Conservation (phyloP, 306 rosid genomes). For the Luffa aegyptiaca region DNA sequence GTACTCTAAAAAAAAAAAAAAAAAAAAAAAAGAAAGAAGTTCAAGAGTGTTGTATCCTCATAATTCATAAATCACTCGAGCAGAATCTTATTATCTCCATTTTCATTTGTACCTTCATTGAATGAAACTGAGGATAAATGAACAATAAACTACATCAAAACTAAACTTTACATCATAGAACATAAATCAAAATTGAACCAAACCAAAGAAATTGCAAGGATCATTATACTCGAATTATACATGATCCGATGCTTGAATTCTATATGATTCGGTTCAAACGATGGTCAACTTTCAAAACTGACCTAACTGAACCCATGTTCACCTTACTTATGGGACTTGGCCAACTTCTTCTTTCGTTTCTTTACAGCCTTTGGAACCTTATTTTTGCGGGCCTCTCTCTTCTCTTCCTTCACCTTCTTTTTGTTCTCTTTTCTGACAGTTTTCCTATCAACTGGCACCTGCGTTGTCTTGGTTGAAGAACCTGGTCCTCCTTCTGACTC, state of each 20-base stretch:
- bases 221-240: not conserved
- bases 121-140: not conserved
- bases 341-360: constrained; percentile 66
- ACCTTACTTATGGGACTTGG: constrained; percentile 44
- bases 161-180: not conserved
- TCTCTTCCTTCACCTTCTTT: constrained; percentile 84
- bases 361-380: constrained; percentile 78
- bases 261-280: not conserved
- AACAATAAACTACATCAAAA: not conserved
- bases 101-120: not conserved
- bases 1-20: too few species aligned
- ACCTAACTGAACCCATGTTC: not conserved
- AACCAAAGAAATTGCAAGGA: not conserved
- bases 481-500: constrained; percentile 40
- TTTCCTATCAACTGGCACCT: constrained; percentile 52
- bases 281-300: not conserved
- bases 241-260: not conserved
- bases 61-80: not conserved
- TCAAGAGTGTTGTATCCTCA: not conserved
- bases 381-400: constrained; percentile 64
- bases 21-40: too few species aligned
- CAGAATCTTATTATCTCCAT: not conserved
- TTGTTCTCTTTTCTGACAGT: constrained; percentile 76
- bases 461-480: constrained; percentile 19
- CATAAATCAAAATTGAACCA: not conserved